A percentile compares a stretch with the other conserved stretches of the same genome.
Evolutionary conservation across 805 yeast species (phyloP).

Genomic region (Wickerhamomyces hampshirensis): DNA sequence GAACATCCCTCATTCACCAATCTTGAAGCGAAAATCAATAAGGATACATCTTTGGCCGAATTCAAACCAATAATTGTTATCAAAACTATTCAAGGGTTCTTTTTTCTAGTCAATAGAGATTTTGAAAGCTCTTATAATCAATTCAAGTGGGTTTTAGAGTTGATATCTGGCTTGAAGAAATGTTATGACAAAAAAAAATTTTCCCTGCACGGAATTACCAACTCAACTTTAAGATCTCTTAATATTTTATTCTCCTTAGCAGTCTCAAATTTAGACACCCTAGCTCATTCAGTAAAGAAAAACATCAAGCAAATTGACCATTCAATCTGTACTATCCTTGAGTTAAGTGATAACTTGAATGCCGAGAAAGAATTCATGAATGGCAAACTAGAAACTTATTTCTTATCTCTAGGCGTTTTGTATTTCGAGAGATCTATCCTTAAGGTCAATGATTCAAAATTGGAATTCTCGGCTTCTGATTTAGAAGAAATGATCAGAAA

Average conservation of each 20-base stretch:
- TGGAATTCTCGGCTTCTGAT: neutral
- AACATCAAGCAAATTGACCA: constrained; percentile 4
- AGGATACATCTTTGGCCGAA: neutral
- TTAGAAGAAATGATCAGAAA: constrained; percentile 14
- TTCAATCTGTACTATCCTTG: constrained; percentile 2
- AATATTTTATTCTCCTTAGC: neutral
- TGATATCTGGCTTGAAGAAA: neutral
- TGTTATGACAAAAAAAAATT: neutral
- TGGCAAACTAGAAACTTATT: constrained; percentile 11
- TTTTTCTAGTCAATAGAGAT: neutral
- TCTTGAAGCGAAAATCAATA: neutral
- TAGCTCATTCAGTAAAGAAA: neutral
- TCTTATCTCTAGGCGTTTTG: constrained; percentile 10
- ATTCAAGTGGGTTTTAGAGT: neutral
- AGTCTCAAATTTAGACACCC: neutral
- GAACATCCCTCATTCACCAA: neutral
- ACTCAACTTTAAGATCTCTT: neutral
- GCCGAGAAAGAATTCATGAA: constrained; percentile 1
- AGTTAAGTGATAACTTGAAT: constrained; percentile 5
- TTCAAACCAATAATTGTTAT: constrained; percentile 1
- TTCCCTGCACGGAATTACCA: neutral
- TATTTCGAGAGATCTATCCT: constrained; percentile 8
- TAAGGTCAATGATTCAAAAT: neutral
- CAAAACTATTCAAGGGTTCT: constrained; percentile 6
- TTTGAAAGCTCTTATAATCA: neutral